phyloP scores from a whole-genome alignment of 2,329 filamentous ascomycete species.

The Cercospora sp. region DNA sequence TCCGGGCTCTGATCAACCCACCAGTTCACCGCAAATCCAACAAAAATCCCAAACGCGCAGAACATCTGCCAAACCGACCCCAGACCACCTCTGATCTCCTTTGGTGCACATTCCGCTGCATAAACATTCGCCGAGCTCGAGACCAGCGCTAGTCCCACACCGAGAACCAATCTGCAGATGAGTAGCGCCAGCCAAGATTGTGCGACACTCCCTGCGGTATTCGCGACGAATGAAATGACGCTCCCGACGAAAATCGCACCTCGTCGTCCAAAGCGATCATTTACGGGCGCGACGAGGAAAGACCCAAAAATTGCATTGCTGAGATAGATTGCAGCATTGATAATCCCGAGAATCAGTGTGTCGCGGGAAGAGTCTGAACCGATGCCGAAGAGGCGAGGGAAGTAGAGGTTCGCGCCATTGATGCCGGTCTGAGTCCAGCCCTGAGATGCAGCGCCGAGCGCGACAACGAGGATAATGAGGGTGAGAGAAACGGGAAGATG shows the following conservation, averaged over 20 bases:
- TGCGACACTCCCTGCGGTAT: not conserved
- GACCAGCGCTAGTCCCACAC: not conserved
- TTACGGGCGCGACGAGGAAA: not conserved
- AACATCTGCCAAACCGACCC: not conserved
- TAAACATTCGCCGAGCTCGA: not conserved
- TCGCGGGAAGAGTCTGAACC: constrained; percentile 7
- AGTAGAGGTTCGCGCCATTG: constrained; percentile 33
- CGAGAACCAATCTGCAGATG: not conserved
- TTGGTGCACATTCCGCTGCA: not conserved
- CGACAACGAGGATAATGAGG: not conserved
- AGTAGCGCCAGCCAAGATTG: not conserved
- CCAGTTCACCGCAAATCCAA: not conserved
- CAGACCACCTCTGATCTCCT: not conserved
- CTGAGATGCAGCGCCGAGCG: not conserved
- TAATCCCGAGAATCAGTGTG: constrained; percentile 37
- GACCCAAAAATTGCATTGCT: not conserved
- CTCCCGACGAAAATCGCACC: not conserved
- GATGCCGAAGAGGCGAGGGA: constrained; percentile 32
- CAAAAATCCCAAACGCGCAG: not conserved
- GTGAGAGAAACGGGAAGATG: not conserved
- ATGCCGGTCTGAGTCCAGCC: constrained; percentile 11
- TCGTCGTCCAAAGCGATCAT: not conserved
- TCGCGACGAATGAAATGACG: not conserved
- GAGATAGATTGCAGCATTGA: not conserved
- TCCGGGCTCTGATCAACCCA: not conserved